phyloP scores from a whole-genome alignment of 257 asterid genomes.

The Plantago major region DNA sequence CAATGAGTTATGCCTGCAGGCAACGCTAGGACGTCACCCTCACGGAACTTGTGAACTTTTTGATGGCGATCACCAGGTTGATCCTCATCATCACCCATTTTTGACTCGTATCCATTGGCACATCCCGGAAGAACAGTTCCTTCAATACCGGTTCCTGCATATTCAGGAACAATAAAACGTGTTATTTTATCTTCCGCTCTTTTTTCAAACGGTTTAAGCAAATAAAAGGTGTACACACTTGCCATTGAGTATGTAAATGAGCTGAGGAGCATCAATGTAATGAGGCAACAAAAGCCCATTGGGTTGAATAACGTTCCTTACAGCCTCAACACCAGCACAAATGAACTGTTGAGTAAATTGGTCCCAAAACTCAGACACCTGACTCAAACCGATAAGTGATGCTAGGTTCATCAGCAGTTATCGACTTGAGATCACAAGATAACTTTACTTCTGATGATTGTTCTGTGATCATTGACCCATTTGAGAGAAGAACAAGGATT shows the following conservation, averaged over 20 bases:
- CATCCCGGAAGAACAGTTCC: constrained; percentile 58
- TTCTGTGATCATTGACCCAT: no score
- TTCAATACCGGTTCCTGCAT: constrained; percentile 39
- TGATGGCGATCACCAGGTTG: constrained; percentile 63
- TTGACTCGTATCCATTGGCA: constrained; percentile 49
- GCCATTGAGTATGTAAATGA: constrained; percentile 46
- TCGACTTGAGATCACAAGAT: no score
- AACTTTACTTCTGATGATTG: no score
- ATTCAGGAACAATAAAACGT: no score
- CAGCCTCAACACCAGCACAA: constrained; percentile 47
- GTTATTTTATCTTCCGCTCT: no score
- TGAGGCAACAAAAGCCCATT: constrained; percentile 46
- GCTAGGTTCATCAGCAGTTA: no score
- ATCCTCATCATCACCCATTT: no score
- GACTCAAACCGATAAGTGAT: constrained; percentile 30
- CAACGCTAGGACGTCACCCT: constrained; percentile 53
- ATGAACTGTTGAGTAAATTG: constrained; percentile 20
- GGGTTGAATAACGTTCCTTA: constrained; percentile 34
- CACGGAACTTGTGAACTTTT: constrained; percentile 41
- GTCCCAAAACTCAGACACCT: constrained; percentile 43
- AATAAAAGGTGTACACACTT: no score
- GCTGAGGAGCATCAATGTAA: constrained; percentile 45
- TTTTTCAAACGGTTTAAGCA: no score
- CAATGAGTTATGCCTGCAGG: constrained; percentile 43
- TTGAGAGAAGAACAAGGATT: no score